Conservation (phyloP, 2,329 filamentous ascomycete species). For the Fusarium succisae region DNA sequence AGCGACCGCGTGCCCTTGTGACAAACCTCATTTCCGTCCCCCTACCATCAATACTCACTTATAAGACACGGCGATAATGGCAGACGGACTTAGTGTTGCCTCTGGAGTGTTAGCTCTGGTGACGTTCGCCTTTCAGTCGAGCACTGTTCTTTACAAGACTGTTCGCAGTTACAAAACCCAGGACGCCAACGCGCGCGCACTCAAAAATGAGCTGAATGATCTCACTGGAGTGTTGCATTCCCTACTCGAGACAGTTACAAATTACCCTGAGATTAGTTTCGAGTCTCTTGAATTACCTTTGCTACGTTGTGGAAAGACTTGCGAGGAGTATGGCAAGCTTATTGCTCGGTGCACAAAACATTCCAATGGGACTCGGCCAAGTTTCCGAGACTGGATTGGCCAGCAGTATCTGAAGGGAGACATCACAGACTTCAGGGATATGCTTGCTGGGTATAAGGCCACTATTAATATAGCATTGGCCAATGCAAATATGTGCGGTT, state of each 20-base stretch:
- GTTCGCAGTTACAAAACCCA: constrained; percentile 26
- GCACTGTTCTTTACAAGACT: constrained; percentile 19
- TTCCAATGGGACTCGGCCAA: constrained; percentile 49
- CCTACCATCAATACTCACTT: neutral
- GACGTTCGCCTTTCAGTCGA: constrained; percentile 34
- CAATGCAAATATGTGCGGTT: constrained; percentile 30
- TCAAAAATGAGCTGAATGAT: constrained; percentile 52
- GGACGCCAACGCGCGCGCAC: constrained; percentile 49
- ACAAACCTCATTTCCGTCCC: neutral
- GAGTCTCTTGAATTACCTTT: constrained; percentile 46
- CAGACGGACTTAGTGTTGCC: constrained; percentile 24
- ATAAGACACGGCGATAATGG: constrained; percentile 19
- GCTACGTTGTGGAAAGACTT: constrained; percentile 54
- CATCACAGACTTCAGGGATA: constrained; percentile 52
- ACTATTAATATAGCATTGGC: constrained; percentile 38
- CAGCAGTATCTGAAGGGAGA: constrained; percentile 55
- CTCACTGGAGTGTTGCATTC: constrained; percentile 50
- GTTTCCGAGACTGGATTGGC: constrained; percentile 56
- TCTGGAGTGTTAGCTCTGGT: constrained; percentile 25
- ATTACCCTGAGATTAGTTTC: constrained; percentile 18
- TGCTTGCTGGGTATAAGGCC: constrained; percentile 53
- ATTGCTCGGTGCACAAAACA: constrained; percentile 48
- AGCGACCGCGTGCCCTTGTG: neutral
- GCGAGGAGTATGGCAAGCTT: constrained; percentile 51
- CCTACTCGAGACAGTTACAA: constrained; percentile 41